Base-by-base conservation (phyloP, 768 basidiomycete genomes). In the Suillus fuscotomentosus region DNA sequence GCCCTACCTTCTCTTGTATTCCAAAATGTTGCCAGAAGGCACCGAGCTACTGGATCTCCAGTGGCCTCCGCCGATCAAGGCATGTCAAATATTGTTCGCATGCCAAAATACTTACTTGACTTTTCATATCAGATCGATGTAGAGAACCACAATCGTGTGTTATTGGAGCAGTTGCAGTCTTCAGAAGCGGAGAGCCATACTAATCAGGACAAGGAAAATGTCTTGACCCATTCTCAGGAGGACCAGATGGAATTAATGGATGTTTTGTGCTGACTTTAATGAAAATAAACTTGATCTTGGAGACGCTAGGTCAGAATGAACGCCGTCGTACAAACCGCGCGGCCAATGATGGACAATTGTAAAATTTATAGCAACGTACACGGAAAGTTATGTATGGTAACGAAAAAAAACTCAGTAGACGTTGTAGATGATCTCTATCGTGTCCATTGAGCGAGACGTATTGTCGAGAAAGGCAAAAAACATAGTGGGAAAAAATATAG, bases 1-100 rank as follows among this genome's bases (percentile, higher is more conserved):
- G 1, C 91, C 92, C 1, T 92, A 89, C 73, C 75, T 94, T 69
- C 77, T 94, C n/a, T 73, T 94, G 42, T 94, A 94, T 74, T 83
- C 82, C 41, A 80, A 77, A 17, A 74, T 71, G 3, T 27, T 78
- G 2, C 66, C 76, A 8, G 70, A 69, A 51, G 48, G 36, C 3
- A 69, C 69, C 2, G 72, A 68, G 13, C 68, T 43, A 65, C 14
- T 69, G 70, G 41, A 72, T 69, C 63, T 55, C 27, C 70, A 67
- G 1, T 54, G 69, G 20, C 68, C 68, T 8, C 79, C 77, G 76
- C 77, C 74, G 7, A 59, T 59, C 41, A 59, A 42, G 57, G 57
- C 41, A 27, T 59, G 57, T 20, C 41, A 0, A n/a, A 27, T 22
- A 24, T 41, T 31, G 3, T 42, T 43, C 27, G 22, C 41, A 31